A percentile compares a stretch with the other conserved stretches of the same genome.
These are phyloP conservation scores for Cryptococcus neoformans DNA, from an alignment of 1,284 basidiomycete genomes.

Conservation along the genomic window DNA sequence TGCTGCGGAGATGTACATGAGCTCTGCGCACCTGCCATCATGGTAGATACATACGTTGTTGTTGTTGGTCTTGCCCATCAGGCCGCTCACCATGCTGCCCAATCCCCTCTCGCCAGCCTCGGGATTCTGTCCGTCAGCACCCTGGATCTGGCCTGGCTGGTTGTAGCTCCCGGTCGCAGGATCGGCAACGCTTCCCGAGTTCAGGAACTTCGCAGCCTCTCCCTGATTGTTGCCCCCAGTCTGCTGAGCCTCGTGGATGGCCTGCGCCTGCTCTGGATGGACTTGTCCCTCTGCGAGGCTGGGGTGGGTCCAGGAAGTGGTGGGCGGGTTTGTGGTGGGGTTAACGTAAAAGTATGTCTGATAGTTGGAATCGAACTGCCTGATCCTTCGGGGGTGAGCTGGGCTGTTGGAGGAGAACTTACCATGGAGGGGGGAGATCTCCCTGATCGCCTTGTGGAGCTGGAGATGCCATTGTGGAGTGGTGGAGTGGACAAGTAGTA, in stretches of 20 bases:
- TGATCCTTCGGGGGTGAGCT: constrained; percentile 21
- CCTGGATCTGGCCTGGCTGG: constrained; percentile 1
- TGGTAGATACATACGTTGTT: background rate
- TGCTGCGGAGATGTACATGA: background rate
- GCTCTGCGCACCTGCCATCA: background rate
- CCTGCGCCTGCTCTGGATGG: constrained; percentile 31
- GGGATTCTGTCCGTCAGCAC: constrained; percentile 3
- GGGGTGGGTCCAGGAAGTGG: constrained; percentile 39
- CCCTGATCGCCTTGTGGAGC: constrained; percentile 2
- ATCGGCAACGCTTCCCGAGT: constrained; percentile 12
- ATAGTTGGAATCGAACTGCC: constrained; percentile 32
- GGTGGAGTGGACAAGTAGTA: background rate
- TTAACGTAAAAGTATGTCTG: constrained; percentile 36
- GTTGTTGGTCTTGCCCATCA: constrained; percentile 11
- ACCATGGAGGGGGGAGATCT: constrained; percentile 12
- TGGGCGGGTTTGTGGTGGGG: constrained; percentile 34
- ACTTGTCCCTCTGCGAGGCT: constrained; percentile 22
- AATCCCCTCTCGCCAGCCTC: constrained; percentile 20
- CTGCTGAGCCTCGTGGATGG: constrained; percentile 12
- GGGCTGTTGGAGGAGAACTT: background rate
- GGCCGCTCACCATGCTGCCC: constrained; percentile 15
- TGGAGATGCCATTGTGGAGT: background rate
- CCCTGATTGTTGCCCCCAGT: constrained; percentile 1
- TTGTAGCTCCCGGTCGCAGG: constrained; percentile 9
- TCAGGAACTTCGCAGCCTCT: constrained; percentile 17